Percentiles rank a stretch among this genome's conserved stretches.
These are phyloP conservation scores for Sugiyamaella boreocaroliniensis DNA, from an alignment of 805 yeast species.

Conservation along the genomic window DNA sequence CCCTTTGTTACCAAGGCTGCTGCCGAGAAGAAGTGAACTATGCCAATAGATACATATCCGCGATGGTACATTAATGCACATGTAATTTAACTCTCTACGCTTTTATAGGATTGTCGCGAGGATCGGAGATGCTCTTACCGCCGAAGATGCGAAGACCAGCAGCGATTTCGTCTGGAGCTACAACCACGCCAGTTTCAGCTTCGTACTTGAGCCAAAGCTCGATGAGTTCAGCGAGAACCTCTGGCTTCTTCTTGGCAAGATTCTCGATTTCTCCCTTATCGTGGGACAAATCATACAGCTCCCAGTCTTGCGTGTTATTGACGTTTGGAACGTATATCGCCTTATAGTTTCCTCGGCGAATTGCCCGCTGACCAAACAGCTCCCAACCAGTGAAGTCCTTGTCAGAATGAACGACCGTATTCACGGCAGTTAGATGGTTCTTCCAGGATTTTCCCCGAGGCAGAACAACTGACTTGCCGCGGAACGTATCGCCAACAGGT, in stretches of 20 bases:
- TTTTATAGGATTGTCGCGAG: neutral
- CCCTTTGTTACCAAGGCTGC: slow-evolving; percentile 88
- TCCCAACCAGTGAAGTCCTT: slow-evolving; percentile 49
- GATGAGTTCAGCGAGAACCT: slow-evolving; percentile 37
- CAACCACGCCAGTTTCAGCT: slow-evolving; percentile 27
- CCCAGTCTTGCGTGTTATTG: slow-evolving; percentile 45
- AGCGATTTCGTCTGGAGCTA: slow-evolving; percentile 8
- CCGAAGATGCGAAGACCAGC: slow-evolving; percentile 3
- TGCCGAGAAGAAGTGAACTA: slow-evolving; percentile 44
- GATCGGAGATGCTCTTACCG: neutral
- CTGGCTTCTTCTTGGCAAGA: slow-evolving; percentile 34
- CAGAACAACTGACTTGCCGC: slow-evolving; percentile 39
- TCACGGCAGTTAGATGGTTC: slow-evolving; percentile 29
- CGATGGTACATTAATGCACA: neutral
- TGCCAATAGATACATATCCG: neutral
- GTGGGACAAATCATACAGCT: slow-evolving; percentile 29
- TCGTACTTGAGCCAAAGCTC: slow-evolving; percentile 47
- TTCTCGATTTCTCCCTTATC: slow-evolving; percentile 51
- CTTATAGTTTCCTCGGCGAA: slow-evolving; percentile 45
- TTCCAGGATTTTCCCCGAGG: slow-evolving; percentile 45
- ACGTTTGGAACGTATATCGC: slow-evolving; percentile 40
- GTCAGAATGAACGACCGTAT: slow-evolving; percentile 15
- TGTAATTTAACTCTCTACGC: too few species aligned
- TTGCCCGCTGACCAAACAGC: slow-evolving; percentile 50
- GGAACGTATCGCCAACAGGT: slow-evolving; percentile 24